Conservation (phyloP, 805 yeast species). For the Wickerhamiella vanderwaltii region DNA sequence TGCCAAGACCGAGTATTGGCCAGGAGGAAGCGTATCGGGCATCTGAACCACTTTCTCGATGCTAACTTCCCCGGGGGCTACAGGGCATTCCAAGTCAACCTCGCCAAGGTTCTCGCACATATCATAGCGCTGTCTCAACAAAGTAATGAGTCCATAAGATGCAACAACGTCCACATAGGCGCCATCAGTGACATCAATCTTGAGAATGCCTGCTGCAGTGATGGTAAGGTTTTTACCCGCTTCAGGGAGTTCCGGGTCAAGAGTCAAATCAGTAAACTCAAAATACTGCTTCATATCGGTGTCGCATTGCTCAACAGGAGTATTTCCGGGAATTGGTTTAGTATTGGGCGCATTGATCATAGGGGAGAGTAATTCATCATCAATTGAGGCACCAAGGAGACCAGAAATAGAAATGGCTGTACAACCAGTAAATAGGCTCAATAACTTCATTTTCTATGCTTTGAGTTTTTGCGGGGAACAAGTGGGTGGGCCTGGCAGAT, state of each 20-base stretch:
- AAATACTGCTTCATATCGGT: slow-evolving; percentile 49
- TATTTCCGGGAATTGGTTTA: slow-evolving; percentile 61
- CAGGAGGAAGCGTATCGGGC: slow-evolving; percentile 92
- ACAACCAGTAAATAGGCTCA: neutral
- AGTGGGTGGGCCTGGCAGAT: no score
- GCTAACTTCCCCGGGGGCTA: slow-evolving; percentile 53
- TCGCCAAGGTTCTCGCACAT: slow-evolving; percentile 77
- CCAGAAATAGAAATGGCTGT: neutral
- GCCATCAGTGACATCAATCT: slow-evolving; percentile 55
- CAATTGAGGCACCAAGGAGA: neutral
- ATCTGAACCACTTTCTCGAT: slow-evolving; percentile 65
- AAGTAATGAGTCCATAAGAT: slow-evolving; percentile 78
- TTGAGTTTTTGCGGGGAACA: no score
- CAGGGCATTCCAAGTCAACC: slow-evolving; percentile 78
- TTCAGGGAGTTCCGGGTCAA: slow-evolving; percentile 79
- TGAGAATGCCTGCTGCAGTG: slow-evolving; percentile 55
- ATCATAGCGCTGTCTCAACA: slow-evolving; percentile 82
- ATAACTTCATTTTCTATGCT: neutral
- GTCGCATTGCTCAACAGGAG: slow-evolving; percentile 77
- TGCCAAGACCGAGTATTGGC: slow-evolving; percentile 74
- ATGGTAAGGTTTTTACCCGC: slow-evolving; percentile 79
- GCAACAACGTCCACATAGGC: slow-evolving; percentile 93
- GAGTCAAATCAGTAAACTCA: slow-evolving; percentile 42
- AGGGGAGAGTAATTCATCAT: neutral
- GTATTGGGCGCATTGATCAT: slow-evolving; percentile 13